Evolutionary conservation across 2,329 filamentous ascomycete species (phyloP), one percentile per base, ranked within the genome.

Genomic region (Gnomoniopsis smithogilvyi): DNA sequence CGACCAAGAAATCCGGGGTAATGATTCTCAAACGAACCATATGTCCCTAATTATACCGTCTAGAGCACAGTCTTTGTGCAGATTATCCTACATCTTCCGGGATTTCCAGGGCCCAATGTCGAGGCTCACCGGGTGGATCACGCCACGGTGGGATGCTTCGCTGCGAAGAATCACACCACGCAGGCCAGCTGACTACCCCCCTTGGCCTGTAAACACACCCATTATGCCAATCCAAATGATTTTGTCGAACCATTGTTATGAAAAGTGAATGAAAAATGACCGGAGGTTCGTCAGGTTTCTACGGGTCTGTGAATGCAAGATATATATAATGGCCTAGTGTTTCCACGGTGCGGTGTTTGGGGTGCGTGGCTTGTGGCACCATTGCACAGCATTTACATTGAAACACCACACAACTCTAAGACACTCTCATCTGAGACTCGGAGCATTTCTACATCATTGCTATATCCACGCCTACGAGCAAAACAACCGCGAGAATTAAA

Each of bases 61-160:
- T 12, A 41, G 4, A 10, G 4, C 12, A 41, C 17, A 17, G 15
- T 11, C 17, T 4, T 46, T 19, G 43, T 46, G n/a, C 43, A 46
- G 43, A 12, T 46, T 11, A n/a, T 45, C 46, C 45, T 54, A 47
- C 24, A 51, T 38, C 36, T 34, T 46, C 33, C 56, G 51, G 50
- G 43, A 34, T 19, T 45, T 58, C 43, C 43, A 15, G 15, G n/a
- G 14, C 56, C 10, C 34, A 21, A 41, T 15, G 34, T 33, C 45
- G 24, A 15, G 46, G 54, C 36, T 33, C 19, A 26, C 33, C 4
- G 17, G 51, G 1, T 17, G 11, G 38, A 52, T 59, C 60, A 62
- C 56, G 56, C 60, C 60, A 62, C 56, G 45, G 60, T 62, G 59
- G 59, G 56, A 53, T 62, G 59, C 51, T 59, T 46, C 43, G 33